These are phyloP conservation scores for Podila clonocystis DNA, from an alignment of 192 early-diverging fungal genomes.

Conservation along the genomic window DNA sequence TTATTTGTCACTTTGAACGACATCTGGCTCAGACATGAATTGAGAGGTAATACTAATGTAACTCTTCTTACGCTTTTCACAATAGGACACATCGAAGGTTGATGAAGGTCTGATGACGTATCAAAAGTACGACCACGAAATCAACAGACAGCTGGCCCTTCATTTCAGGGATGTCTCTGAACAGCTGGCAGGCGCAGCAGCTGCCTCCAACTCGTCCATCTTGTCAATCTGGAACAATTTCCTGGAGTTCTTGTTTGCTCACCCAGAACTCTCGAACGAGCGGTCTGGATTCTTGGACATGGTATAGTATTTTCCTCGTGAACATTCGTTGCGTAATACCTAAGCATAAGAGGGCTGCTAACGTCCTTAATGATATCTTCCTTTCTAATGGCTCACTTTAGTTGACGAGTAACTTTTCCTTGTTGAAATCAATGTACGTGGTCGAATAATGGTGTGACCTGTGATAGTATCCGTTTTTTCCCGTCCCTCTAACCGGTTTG, in stretches of 20 bases:
- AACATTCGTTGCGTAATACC: too few relatives aligned
- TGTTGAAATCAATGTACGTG: conserved; percentile 47
- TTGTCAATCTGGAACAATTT: conserved; percentile 42
- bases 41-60: too few relatives aligned
- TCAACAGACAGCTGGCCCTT: conserved; percentile 30
- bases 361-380: background rate
- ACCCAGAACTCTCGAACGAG: conserved; percentile 16
- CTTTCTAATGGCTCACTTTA: background rate
- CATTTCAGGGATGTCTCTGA: conserved; percentile 25
- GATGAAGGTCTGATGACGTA: conserved; percentile 30
- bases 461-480: background rate
- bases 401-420: conserved; percentile 14
- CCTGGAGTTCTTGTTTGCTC: conserved; percentile 36
- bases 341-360: background rate
- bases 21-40: too few relatives aligned
- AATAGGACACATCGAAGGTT: conserved; percentile 21
- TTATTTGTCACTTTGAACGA: too few relatives aligned
- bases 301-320: background rate
- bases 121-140: conserved; percentile 33
- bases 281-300: conserved; percentile 22
- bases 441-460: background rate
- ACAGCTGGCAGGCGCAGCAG: conserved; percentile 2
- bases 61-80: too few relatives aligned
- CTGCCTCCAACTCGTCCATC: background rate
- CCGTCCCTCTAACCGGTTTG: background rate